Evolutionary conservation across 192 early-diverging fungal genomes (phyloP).

Genomic region (Ambispora gerdemannii): DNA sequence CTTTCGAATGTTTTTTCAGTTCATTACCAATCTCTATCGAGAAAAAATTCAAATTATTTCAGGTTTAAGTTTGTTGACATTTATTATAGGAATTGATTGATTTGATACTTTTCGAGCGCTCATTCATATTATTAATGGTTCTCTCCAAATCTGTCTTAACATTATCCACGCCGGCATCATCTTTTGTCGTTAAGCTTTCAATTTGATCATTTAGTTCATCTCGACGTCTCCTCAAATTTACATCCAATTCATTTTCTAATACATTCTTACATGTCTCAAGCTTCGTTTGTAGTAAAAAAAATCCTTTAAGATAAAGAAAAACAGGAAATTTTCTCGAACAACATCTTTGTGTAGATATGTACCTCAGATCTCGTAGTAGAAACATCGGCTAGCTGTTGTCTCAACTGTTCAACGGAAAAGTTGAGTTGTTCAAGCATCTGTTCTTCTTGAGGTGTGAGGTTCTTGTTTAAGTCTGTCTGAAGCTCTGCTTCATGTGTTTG

Average conservation of each 20-base stretch:
- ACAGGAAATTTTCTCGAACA: neutral
- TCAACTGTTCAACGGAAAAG: slow-evolving; percentile 51
- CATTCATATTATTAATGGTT: slow-evolving; percentile 38
- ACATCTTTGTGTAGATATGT: neutral
- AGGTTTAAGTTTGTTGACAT: too few relatives aligned
- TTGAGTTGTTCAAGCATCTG: slow-evolving; percentile 46
- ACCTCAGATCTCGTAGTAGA: slow-evolving; percentile 56
- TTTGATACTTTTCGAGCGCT: slow-evolving; percentile 40
- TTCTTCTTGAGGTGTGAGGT: slow-evolving; percentile 56
- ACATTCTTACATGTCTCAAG: slow-evolving; percentile 68
- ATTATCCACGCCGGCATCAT: slow-evolving; percentile 37
- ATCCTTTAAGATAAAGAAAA: slow-evolving; percentile 24
- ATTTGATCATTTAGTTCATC: slow-evolving; percentile 68
- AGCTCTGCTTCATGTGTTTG: slow-evolving; percentile 61
- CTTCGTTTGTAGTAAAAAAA: slow-evolving; percentile 37
- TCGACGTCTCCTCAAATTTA: slow-evolving; percentile 63
- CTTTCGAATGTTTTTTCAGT: slow-evolving; percentile 27
- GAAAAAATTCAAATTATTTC: neutral
- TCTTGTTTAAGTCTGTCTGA: slow-evolving; percentile 50
- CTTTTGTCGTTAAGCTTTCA: slow-evolving; percentile 46
- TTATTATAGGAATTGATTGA: neutral
- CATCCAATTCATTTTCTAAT: slow-evolving; percentile 67
- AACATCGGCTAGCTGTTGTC: slow-evolving; percentile 53
- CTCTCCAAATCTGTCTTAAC: slow-evolving; percentile 33
- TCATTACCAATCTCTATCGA: slow-evolving; percentile 42